Evolutionary conservation across 305 asterid genomes (phyloP), one percentile per base, ranked within the genome.

Genomic region (Solanum chacoense): DNA sequence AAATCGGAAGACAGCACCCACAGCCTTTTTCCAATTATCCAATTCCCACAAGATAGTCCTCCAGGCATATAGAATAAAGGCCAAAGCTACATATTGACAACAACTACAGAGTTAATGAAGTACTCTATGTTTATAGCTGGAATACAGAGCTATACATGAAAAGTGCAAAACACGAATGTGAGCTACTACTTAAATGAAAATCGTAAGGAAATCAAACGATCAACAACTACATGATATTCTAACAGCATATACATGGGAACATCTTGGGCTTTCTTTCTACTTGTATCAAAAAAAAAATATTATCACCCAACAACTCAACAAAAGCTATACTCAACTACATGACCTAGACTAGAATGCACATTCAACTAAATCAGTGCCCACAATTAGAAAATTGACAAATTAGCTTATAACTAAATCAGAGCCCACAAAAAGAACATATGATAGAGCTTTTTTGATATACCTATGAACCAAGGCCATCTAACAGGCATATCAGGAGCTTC

Each of bases 1-100:
- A 92, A 93, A 90, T 26, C 22, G 79, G 50, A 92, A 85, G 26
- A 94, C 79, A 73, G 91, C 90, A 12, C 78, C 85, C 35, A 80
- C 77, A 3, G 94, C 76, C 36, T 86, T 91, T 87, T 87, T 93
- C 98, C 98, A 97, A 93, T 94, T 94, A 22, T 93, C 92, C 35
- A 97, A 94, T 89, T 97, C 99, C 99, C 98, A 96, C 85, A 95
- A 88, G 88, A 96, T 98, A 3, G 94, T 92, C 92, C 99, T 95
- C 98, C 98, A 97, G 18, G 97, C 88, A 87, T 95, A 96, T 35
- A 95, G 88, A 91, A 91, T 88, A 91, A 97, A 93, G 80, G 93
- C 96, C 85, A 92, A 81, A 55, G 93, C 99, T 97, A 95, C 90
- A 92, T 16, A 69, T 31, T 28, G 75, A 34, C 28, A 80, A 40